Base-by-base conservation (phyloP, 1,284 basidiomycete genomes). In the Entoloma clypeatum region DNA sequence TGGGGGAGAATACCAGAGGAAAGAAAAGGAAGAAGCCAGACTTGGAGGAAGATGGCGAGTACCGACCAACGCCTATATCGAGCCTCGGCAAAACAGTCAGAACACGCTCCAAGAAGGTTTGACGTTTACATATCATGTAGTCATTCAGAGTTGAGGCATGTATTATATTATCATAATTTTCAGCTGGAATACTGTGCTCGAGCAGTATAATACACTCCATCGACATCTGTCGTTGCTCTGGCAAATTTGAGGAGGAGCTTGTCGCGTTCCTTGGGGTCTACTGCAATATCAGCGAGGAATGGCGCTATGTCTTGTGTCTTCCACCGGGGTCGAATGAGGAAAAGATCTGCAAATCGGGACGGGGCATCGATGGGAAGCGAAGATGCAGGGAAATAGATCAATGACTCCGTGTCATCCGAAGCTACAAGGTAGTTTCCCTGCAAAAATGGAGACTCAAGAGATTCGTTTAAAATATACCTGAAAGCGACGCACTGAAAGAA, bases 211-310 rank as follows among this genome's bases (percentile, higher is more conserved):
- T 75, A 86, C 37, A 75, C 59, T n/a, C 81, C 79, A 25, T 78
- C 70, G 0, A 68, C 52, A 39, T 86, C 84, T 43, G 82, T 87
- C 26, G 83, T 74, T 3, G 85, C 77, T 33, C 92, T 70, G 18
- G 90, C 86, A 59, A 86, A 89, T 64, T 92, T 95, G 32, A 90
- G 74, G 24, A 95, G 65, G 46, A 95, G 58, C 61, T 84, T 91
- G 56, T 96, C 92, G 32, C 85, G 70, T 52, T 90, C 90, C 62
- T 94, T 94, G n/a, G 68, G 67, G 57, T 88, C 80, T 7, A 91
- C 68, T 0, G 81, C 82, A 42, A 95, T 79, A 45, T 92, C 91
- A 6, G 72, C 65, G 9, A 96, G 64, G 63, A 93, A 96, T 0
- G 86, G 85, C 9, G 67, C 61, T 51, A 96, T 87, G 17, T 94